A percentile compares a stretch with the other conserved stretches of the same genome.
Conservation (phyloP, 306 rosid species). For the Prunus kanzakura region DNA sequence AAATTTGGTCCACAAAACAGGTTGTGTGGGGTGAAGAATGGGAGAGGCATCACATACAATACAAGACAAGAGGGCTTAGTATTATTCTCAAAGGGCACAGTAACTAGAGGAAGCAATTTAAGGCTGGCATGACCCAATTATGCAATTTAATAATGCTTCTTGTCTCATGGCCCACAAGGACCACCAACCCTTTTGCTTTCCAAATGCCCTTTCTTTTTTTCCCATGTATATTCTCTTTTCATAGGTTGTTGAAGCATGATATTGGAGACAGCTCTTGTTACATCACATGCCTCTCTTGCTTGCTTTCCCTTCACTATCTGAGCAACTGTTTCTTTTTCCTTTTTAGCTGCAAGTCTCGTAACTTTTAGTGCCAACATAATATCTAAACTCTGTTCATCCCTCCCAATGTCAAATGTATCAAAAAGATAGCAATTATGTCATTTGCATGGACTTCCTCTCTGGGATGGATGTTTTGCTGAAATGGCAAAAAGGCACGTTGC, state of each 20-base stretch:
- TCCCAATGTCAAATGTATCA: constrained; percentile 18
- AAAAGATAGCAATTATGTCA: background rate
- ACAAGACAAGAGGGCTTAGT: background rate
- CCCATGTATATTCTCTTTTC: constrained; percentile 17
- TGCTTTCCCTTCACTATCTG: constrained; percentile 16
- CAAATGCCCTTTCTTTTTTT: constrained; percentile 5
- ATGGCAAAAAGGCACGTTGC: background rate
- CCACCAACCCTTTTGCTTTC: constrained; percentile 19
- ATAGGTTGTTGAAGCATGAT: constrained; percentile 31
- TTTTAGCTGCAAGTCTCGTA: constrained; percentile 7
- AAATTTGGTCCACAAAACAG: constrained; percentile 19
- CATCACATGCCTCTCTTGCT: constrained; percentile 41
- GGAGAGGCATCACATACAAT: background rate
- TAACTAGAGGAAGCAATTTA: constrained; percentile 19
- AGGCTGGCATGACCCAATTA: constrained; percentile 36
- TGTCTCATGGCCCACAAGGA: constrained; percentile 41
- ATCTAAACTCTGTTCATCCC: constrained; percentile 24
- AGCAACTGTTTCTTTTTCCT: constrained; percentile 20
- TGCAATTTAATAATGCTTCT: constrained; percentile 41
- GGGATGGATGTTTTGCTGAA: constrained; percentile 9
- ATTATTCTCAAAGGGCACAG: constrained; percentile 4
- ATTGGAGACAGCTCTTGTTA: constrained; percentile 30
- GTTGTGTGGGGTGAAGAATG: constrained; percentile 5
- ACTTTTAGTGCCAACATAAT: constrained; percentile 15
- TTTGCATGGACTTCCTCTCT: constrained; percentile 8